Conservation (phyloP, 2,329 filamentous ascomycete genomes). For the Samsoniella hepiali region DNA sequence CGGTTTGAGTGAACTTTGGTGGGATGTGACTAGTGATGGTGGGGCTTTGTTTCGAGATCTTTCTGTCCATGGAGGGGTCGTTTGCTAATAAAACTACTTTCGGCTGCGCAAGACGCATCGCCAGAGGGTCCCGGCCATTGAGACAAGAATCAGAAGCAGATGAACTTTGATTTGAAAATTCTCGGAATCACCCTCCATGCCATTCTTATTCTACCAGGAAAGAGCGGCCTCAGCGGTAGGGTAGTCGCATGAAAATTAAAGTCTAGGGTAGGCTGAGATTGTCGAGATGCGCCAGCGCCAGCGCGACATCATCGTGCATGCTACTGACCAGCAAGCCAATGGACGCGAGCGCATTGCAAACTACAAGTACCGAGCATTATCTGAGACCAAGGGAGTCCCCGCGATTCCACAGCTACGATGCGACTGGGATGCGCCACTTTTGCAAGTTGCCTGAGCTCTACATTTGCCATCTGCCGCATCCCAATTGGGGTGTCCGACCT, state of each 20-base stretch:
- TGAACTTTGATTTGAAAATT: not conserved
- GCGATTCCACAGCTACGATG: not conserved
- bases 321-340: not conserved
- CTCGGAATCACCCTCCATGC: not conserved
- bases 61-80: not conserved
- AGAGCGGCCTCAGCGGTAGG: too few species aligned
- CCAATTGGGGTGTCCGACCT: not conserved
- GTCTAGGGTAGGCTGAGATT: not conserved
- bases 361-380: not conserved
- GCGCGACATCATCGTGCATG: not conserved
- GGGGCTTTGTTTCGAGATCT: not conserved
- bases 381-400: too few species aligned
- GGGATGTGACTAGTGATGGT: conserved; percentile 9
- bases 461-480: not conserved
- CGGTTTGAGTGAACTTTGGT: not conserved
- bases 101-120: too few species aligned
- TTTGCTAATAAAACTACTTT: too few species aligned
- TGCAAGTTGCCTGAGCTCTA: not conserved
- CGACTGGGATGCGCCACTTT: not conserved
- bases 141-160: too few species aligned
- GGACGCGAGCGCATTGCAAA: not conserved
- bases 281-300: not conserved
- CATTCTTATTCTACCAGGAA: too few species aligned
- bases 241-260: too few species aligned
- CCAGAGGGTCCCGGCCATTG: too few species aligned